Percentiles rank a stretch among this genome's conserved stretches.
Conservation (phyloP, 768 basidiomycete genomes). For the Mycena vulgaris region DNA sequence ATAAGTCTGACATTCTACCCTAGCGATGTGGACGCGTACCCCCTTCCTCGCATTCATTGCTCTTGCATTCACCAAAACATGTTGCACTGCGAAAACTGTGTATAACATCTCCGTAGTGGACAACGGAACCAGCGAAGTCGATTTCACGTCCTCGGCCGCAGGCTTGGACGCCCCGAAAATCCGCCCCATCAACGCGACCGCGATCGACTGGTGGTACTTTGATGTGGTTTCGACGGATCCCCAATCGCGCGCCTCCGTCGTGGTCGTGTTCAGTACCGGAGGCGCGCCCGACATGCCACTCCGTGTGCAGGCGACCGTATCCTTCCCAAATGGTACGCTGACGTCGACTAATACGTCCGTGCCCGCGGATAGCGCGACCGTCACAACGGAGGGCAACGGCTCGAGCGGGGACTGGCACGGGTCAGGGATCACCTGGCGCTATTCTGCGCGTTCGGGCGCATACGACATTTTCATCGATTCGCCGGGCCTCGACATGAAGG, state of each 20-base stretch:
- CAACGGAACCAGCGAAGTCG: background rate
- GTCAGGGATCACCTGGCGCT: conserved; percentile 28
- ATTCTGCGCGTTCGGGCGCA: background rate
- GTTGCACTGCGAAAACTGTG: background rate
- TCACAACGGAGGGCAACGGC: conserved; percentile 22
- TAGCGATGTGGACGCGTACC: no score
- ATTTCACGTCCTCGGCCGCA: background rate
- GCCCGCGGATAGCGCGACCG: conserved; percentile 26
- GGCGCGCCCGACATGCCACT: background rate
- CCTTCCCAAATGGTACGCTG: conserved; percentile 23
- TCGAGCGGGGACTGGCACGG: conserved; percentile 35
- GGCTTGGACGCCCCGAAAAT: conserved; percentile 37
- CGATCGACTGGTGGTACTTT: conserved; percentile 43
- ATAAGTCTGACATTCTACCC: no score
- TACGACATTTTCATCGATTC: conserved; percentile 33
- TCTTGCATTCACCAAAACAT: no score
- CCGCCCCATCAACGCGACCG: conserved; percentile 29
- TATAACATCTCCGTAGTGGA: background rate
- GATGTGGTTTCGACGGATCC: conserved; percentile 39
- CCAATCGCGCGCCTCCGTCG: conserved; percentile 28
- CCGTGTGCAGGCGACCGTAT: background rate
- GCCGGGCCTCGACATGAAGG: conserved; percentile 25
- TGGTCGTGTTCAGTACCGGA: conserved; percentile 22
- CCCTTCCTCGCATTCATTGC: no score
- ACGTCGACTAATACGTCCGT: background rate